These are phyloP conservation scores for Hygrocybe coccinea DNA, from an alignment of 768 basidiomycete species.

Conservation along the genomic window DNA sequence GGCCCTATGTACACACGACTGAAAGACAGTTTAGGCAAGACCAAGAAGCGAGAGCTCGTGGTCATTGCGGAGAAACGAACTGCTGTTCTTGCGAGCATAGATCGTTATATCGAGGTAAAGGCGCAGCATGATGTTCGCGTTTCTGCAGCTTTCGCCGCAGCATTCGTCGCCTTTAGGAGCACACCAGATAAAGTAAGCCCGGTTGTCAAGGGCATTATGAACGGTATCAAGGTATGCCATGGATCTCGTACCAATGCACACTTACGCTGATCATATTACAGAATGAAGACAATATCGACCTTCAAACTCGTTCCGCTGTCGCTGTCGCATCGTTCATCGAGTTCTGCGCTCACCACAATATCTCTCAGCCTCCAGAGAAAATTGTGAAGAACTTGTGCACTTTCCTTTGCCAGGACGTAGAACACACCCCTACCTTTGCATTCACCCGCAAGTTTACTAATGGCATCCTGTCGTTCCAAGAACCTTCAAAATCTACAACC, in stretches of 20 bases:
- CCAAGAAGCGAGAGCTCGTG: slow-evolving; percentile 73
- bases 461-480: slow-evolving; percentile 75
- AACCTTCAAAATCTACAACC: slow-evolving; percentile 29
- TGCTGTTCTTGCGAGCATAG: slow-evolving; percentile 64
- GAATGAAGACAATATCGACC: slow-evolving; percentile 84
- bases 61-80: slow-evolving; percentile 71
- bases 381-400: slow-evolving; percentile 96
- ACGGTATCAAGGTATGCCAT: slow-evolving; percentile 80
- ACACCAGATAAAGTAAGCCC: slow-evolving; percentile 94
- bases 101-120: slow-evolving; percentile 78
- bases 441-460: slow-evolving; percentile 53
- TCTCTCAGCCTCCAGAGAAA: slow-evolving; percentile 87
- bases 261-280: slow-evolving; percentile 24
- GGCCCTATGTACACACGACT: slow-evolving; percentile 67
- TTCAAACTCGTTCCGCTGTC: slow-evolving; percentile 83
- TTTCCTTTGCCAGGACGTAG: slow-evolving; percentile 89
- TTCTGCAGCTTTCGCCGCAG: slow-evolving; percentile 84
- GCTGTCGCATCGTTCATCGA: slow-evolving; percentile 86
- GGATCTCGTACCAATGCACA: neutral
- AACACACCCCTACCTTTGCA: slow-evolving; percentile 86
- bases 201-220: slow-evolving; percentile 95
- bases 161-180: slow-evolving; percentile 79
- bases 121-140: slow-evolving; percentile 82
- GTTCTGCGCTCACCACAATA: slow-evolving; percentile 69
- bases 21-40: slow-evolving; percentile 67